Evolutionary conservation across 169 alveolate species (phyloP).

Genomic region (Plasmodium sp.): DNA sequence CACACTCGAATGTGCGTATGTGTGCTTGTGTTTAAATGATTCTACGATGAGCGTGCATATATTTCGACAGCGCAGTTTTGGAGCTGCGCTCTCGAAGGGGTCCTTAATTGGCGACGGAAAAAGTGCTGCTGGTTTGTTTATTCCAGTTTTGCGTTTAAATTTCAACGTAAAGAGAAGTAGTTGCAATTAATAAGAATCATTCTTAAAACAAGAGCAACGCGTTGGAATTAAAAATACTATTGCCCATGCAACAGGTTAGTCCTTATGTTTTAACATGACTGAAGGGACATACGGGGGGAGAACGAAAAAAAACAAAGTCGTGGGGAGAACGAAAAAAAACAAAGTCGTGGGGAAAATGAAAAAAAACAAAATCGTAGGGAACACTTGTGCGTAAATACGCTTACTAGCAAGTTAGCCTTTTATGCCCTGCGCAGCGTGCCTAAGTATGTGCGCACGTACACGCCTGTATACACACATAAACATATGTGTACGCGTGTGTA

Average conservation of each 20-base stretch:
- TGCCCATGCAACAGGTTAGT: neutral
- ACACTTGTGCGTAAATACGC: neutral
- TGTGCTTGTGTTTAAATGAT: neutral
- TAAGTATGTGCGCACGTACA: neutral
- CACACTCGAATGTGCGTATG: neutral
- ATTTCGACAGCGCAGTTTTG: neutral
- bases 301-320: neutral
- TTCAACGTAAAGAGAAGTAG: neutral
- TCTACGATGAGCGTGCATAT: slow-evolving; percentile 3
- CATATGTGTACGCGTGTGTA: neutral
- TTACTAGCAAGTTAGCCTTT: neutral
- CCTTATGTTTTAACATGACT: neutral
- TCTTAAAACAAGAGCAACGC: neutral
- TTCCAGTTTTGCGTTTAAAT: slow-evolving; percentile 5
- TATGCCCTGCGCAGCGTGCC: neutral
- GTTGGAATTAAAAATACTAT: neutral
- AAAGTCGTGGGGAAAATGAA: neutral
- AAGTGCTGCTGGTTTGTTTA: neutral
- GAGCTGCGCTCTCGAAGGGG: neutral
- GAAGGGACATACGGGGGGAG: neutral
- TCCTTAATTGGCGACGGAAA: slow-evolving; percentile 2
- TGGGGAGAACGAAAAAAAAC: neutral
- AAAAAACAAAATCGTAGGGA: neutral
- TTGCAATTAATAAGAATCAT: slow-evolving; percentile 15
- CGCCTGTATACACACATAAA: neutral